Base-by-base conservation (phyloP, 495 filamentous ascomycete genomes). In the Tuber borchii region DNA sequence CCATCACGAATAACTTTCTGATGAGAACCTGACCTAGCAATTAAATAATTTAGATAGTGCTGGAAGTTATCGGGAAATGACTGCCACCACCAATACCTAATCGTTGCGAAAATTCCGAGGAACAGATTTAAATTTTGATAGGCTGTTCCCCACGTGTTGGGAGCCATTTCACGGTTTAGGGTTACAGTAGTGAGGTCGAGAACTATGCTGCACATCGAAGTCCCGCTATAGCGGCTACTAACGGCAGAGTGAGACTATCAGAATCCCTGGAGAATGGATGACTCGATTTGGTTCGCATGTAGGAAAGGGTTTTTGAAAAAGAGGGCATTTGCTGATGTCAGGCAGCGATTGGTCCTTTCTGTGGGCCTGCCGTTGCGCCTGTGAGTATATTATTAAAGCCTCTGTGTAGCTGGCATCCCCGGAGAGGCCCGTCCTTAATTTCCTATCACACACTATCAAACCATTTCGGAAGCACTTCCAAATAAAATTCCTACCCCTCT, bases 261-360 rank as follows among this genome's bases (percentile, higher is more conserved):
- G 56, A 19, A 65, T 65, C 56, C 56, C 56, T 65, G 56, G 56
- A 65, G 26, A 65, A 65, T 65, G 56, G 56, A 65, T 65, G 56
- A 65, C 56, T 65, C 56, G 56, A 65, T 34, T 26, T 34, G 56
- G 10, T 65, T 19, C 26, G 56, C 26, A 31, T 26, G 26, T 26
- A 34, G 4, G 26, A 34, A 31, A 65, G 17, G 4, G 31, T 31
- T 65, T 61, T 34, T 34, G 56, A 65, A 65, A 34, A n/a, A 17
- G 26, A 65, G 26, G 56, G 56, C 17, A 65, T 34, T 65, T 65
- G 26, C 56, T 65, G 56, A 65, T 65, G 56, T 65, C 14, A 65
- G 56, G n/a, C 56, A 65, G 56, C 26, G 51, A 61, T 61, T n/a
- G 8, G 51, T 61, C 51, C 56, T 31, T 65, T 65, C 26, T 34